Base-by-base conservation (phyloP, 768 basidiomycete genomes). In the Termitomyces sp. region DNA sequence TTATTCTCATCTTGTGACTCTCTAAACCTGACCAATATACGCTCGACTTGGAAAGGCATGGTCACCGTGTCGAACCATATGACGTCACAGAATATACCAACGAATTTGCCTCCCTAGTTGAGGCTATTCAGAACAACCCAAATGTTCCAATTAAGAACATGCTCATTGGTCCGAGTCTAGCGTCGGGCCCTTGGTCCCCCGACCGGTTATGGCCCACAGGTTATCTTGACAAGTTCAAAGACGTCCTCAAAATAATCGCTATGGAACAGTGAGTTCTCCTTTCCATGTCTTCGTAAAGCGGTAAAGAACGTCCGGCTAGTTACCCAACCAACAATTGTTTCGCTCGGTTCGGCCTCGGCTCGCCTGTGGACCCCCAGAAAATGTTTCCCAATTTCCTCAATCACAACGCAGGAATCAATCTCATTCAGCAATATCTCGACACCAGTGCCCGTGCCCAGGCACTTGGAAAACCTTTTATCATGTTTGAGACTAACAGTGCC, bases 401-500 rank as follows among this genome's bases (percentile, higher is more conserved):
- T 37, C 92, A 94, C 68, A 74, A 79, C 2, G 73, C 82, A 11
- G 82, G 81, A 7, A 72, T 77, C 20, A 67, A 67, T 32, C 74
- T 91, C 20, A 78, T 86, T 20, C 54, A 62, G 3, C 76, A 76
- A 11, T 92, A 89, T 71, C 67, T 82, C 11, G 77, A 77, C 60
- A 81, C 83, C 0, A 76, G 83, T 1, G 65, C 65, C 60, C 76
- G 80, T 8, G 85, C 86, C 1, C 74, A 77, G 56, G 71, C 71
- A 0, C 72, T 71, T 1, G 70, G 72, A 0, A 82, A 81, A 66
- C 83, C 82, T 0, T 75, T 88, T 56, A 70, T 87, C 52, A 87
- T 90, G 86, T 82, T 89, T 63, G 88, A 90, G 69, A 88, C 85
- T 4, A 89, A 88, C 67, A 83, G 83, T 3, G 86, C 86, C 3